phyloP scores from a whole-genome alignment of 306 rosid species.

The Sesbania bispinosa region DNA sequence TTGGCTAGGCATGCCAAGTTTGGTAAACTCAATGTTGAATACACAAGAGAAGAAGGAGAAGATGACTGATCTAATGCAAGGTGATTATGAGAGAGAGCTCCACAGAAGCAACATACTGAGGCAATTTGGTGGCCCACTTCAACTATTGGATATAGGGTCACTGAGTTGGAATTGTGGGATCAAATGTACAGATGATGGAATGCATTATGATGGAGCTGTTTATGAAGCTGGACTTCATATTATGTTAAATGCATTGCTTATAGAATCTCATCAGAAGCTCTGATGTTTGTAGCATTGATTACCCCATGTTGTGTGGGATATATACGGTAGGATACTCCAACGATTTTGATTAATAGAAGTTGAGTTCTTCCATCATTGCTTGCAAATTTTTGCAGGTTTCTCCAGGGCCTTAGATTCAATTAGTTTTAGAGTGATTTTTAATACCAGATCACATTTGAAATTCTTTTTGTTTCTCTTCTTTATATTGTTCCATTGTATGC shows the following conservation, averaged over 20 bases:
- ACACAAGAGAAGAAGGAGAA: constrained; percentile 79
- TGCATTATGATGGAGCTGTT: constrained; percentile 76
- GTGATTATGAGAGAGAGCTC: constrained; percentile 54
- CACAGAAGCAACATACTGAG: constrained; percentile 51
- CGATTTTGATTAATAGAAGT: constrained; percentile 37
- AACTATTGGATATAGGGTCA: constrained; percentile 65
- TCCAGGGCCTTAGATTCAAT: constrained; percentile 24
- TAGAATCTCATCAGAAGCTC: constrained; percentile 92
- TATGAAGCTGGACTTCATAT: constrained; percentile 84
- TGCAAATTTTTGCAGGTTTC: constrained; percentile 20
- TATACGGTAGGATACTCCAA: constrained; percentile 32
- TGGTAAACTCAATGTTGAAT: constrained; percentile 84
- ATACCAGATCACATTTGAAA: constrained; percentile 39
- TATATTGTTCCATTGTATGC: constrained; percentile 27
- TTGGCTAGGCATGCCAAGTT: constrained; percentile 82
- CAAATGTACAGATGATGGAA: constrained; percentile 84
- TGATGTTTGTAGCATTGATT: constrained; percentile 35
- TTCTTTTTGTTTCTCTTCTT: constrained; percentile 9
- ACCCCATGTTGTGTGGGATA: not conserved
- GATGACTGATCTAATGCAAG: constrained; percentile 68
- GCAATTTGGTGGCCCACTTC: constrained; percentile 67
- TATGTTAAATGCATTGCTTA: constrained; percentile 82
- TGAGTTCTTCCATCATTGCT: constrained; percentile 31
- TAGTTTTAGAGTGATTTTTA: constrained; percentile 41
- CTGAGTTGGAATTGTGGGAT: constrained; percentile 95